Percentiles rank a stretch among this genome's conserved stretches.
phyloP scores from a whole-genome alignment of 768 basidiomycete species.

The Asterophora parasitica region DNA sequence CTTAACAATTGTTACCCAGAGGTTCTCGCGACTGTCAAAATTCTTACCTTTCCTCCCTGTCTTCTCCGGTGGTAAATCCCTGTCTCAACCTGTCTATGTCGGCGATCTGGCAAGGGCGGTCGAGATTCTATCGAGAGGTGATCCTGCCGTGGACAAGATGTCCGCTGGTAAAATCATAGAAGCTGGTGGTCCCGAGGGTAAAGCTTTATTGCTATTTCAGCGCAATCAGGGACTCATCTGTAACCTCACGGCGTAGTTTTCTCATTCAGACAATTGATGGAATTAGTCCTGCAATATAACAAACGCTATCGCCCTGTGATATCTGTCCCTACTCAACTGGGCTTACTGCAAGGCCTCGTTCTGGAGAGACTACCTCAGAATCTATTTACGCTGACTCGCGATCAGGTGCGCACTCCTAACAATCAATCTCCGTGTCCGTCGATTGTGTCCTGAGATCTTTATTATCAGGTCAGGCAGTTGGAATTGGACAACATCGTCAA shows the following conservation, averaged over 20 bases:
- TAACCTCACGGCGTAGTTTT: slow-evolving; percentile 40
- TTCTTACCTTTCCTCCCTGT: slow-evolving; percentile 72
- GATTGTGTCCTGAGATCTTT: not conserved
- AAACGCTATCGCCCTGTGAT: slow-evolving; percentile 52
- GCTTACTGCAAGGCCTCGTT: slow-evolving; percentile 59
- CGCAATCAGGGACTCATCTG: not conserved
- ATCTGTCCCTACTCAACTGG: slow-evolving; percentile 58
- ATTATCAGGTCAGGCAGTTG: slow-evolving; percentile 55
- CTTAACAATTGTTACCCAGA: slow-evolving; percentile 28
- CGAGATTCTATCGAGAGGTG: slow-evolving; percentile 49
- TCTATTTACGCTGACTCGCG: slow-evolving; percentile 63
- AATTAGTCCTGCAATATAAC: slow-evolving; percentile 52
- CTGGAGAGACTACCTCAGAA: slow-evolving; percentile 60
- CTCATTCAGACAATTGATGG: slow-evolving; percentile 65
- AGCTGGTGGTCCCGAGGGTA: slow-evolving; percentile 36
- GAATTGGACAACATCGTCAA: slow-evolving; percentile 53
- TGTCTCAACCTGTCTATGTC: slow-evolving; percentile 72
- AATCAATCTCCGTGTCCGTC: not conserved
- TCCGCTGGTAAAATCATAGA: slow-evolving; percentile 49
- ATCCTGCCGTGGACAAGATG: slow-evolving; percentile 35
- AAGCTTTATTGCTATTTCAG: not conserved
- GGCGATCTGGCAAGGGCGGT: slow-evolving; percentile 62
- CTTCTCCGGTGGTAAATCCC: slow-evolving; percentile 61
- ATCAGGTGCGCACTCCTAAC: slow-evolving; percentile 45
- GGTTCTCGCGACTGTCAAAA: slow-evolving; percentile 56